phyloP scores from a whole-genome alignment of 306 rosid species.

The Dalbergia oliveri region DNA sequence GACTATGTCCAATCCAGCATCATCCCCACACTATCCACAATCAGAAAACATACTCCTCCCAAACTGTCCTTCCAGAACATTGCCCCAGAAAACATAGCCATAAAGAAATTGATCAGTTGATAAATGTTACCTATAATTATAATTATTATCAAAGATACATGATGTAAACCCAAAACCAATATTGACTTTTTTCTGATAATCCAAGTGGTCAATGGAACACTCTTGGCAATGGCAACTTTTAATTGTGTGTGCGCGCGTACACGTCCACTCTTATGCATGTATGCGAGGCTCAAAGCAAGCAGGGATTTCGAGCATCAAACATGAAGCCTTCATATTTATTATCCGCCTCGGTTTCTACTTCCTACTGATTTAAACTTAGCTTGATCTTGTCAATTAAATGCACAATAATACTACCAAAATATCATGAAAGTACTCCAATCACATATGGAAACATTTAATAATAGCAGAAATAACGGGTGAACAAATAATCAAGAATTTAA shows the following conservation, averaged over 20 bases:
- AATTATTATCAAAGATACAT: neutral
- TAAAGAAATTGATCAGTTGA: neutral
- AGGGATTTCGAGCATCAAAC: conserved; percentile 6
- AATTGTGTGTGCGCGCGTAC: neutral
- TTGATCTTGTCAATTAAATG: neutral
- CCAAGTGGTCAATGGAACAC: neutral
- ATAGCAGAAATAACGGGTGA: neutral
- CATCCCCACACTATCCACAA: conserved; percentile 20
- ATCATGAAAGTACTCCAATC: conserved; percentile 14
- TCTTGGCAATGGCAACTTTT: conserved; percentile 10
- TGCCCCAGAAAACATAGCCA: conserved; percentile 17
- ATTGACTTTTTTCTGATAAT: neutral
- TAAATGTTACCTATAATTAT: neutral
- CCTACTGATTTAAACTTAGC: conserved; percentile 7
- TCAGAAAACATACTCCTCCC: neutral
- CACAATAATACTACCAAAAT: neutral
- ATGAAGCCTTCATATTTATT: neutral
- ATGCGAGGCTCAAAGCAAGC: neutral
- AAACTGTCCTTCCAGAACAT: conserved; percentile 3
- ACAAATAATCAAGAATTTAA: neutral
- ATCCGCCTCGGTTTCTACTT: neutral
- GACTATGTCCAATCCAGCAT: conserved; percentile 5
- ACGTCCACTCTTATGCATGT: neutral
- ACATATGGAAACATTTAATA: conserved; percentile 10
- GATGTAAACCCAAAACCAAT: neutral